Conservation (phyloP, 2,329 filamentous ascomycete species). For the Apiospora aurea region DNA sequence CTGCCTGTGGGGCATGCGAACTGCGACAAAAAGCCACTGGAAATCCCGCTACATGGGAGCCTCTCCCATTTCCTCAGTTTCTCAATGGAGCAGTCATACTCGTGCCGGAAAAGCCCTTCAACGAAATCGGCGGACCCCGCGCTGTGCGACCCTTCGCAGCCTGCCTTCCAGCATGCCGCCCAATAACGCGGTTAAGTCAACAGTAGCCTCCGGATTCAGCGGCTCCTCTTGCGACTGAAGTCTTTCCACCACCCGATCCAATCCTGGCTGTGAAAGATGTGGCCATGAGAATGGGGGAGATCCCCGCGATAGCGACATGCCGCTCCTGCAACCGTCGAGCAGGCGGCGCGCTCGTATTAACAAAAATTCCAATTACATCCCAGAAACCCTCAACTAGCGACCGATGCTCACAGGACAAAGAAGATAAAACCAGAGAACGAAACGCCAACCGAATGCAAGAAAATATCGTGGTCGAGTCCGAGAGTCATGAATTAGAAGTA, state of each 20-base stretch:
- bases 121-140: conserved; percentile 6
- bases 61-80: not conserved
- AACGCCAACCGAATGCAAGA: conserved; percentile 21
- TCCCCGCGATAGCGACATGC: not conserved
- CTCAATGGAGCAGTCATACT: not conserved
- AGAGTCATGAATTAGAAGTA: conserved; percentile 23
- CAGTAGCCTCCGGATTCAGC: not conserved
- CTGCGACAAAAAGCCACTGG: not conserved
- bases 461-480: conserved; percentile 17
- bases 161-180: not conserved
- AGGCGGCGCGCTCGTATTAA: conserved; percentile 6
- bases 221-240: not conserved
- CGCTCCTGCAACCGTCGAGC: not conserved
- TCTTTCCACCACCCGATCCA: not conserved
- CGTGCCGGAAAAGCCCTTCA: not conserved
- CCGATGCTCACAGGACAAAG: conserved; percentile 14
- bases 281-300: not conserved
- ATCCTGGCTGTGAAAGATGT: not conserved
- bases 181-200: conserved; percentile 3
- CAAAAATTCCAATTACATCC: conserved; percentile 16
- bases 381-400: not conserved
- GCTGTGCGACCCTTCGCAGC: conserved; percentile 11
- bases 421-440: not conserved
- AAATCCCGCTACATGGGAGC: not conserved
- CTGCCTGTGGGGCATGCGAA: not conserved